Base-by-base conservation (phyloP, 1,284 basidiomycete species). In the Heliocybe sulcata region DNA sequence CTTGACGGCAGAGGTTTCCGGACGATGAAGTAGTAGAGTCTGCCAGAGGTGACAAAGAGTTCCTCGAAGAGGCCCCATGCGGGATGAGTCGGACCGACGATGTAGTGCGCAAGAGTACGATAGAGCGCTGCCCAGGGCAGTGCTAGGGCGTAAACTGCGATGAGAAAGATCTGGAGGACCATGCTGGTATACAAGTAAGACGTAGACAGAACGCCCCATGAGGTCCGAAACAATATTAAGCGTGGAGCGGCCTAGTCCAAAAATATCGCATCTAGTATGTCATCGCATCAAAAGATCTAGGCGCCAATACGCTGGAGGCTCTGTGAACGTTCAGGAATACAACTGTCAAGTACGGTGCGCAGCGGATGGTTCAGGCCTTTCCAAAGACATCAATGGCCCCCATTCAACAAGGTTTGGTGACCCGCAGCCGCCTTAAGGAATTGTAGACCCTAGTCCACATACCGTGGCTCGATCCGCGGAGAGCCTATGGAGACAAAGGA, bases 61-160 rank as follows among this genome's bases (percentile, higher is more conserved):
- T 47, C 38, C 16, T 25, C 25, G 14, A 47, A 42, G 11, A 47
- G 45, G 2, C 42, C 42, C 53, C 53, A 54, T 45, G 53, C 53
- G 14, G 53, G 53, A 31, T 54, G 53, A 2, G 53, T 22, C 14
- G 53, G 38, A 12, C 53, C 42, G 10, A n/a, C 16, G 25, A 35
- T 54, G 53, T 19, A 45, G 38, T 53, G 52, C 20, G 14, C 16
- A 35, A 53, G 23, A n/a, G 52, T 53, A 6, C 16, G 14, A n/a
- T 45, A 53, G 2, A 26, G 3, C 12, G 25, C 3, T 11, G 11
- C 20, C 20, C 19, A 31, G 6, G 52, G 52, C 16, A 38, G 38
- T 33, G 26, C 25, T 11, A 53, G 16, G 14, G 38, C 52, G 16
- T 42, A 33, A 27, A 61, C 52, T n/a, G 38, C 19, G 12, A 20